Evolutionary conservation across 2,329 filamentous ascomycete species (phyloP), one percentile per base, ranked within the genome.

Genomic region (Chaetomium sp.): DNA sequence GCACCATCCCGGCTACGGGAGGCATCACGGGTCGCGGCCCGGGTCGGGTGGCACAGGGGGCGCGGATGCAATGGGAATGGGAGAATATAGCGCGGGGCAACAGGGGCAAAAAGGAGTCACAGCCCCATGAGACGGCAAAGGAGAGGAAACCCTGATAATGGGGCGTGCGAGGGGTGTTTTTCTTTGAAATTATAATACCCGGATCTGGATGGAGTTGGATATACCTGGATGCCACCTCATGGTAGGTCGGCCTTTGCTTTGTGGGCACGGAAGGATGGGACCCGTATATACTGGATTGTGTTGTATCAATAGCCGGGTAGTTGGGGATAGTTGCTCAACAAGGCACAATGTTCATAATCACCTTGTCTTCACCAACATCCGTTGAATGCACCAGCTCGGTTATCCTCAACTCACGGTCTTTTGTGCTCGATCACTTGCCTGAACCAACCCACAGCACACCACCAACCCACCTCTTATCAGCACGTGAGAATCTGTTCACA

Each of bases 1-100:
- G 49, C 75, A 76, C 27, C 82, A 83, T 58, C 82, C 82, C 0
- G 82, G 81, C 0, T 79, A 80, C 54, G 80, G 81, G 19, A 75
- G 80, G 65, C 72, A 76, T 13, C 67, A 69, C 27, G 63, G 38
- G 29, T 60, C 58, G 29, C 69, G 70, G 27, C 65, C 69, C 8
- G 73, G 72, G 35, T 67, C 70, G 42, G 65, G 62, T 1, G 66
- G 65, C 50, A 13, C 33, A 23, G 65, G 63, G 7, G 60, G 35
- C 12, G 38, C 31, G 10, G 60, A 25, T 31, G 57, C 31, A n/a
- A 16, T 31, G 47, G 65, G 47, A 59, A 68, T 50, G 23, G 56
- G 33, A 2, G 35, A 51, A 31, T 21, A 53, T 16, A 25, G 50
- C n/a, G 21, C 21, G 45, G 45, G 47, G 4, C 6, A 35, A 4